Conservation (phyloP, 148 eudicot species). For the Cornus florida region DNA sequence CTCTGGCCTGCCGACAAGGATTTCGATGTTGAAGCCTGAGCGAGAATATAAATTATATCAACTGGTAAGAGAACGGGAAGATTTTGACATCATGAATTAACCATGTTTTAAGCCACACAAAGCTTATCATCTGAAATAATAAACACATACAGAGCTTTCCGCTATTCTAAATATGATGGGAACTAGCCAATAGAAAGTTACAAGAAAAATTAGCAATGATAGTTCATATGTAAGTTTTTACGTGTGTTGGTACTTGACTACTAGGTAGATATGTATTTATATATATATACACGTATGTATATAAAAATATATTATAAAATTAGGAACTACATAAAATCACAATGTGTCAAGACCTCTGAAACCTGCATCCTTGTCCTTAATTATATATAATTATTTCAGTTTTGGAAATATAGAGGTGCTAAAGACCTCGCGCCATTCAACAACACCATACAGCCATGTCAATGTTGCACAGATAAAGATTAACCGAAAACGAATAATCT, state of each 20-base stretch:
- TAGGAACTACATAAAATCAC: background rate
- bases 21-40: constrained; percentile 53
- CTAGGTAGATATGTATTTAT: background rate
- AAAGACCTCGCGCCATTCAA: background rate
- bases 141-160: background rate
- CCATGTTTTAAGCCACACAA: background rate
- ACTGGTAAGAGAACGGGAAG: constrained; percentile 2
- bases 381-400: background rate
- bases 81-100: background rate
- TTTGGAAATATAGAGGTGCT: background rate
- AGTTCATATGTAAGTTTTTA: background rate
- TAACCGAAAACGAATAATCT: background rate
- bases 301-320: background rate
- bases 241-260: no score
- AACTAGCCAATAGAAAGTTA: background rate
- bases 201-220: background rate
- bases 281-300: background rate
- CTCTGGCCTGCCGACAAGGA: constrained; percentile 42
- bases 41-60: constrained; percentile 4
- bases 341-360: background rate
- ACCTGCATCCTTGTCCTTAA: background rate
- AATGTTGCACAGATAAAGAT: background rate
- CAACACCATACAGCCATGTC: background rate
- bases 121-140: background rate
- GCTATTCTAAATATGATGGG: background rate